Conservation (phyloP, 176 grass and related monocot genomes). For the Miscanthus lutarioriparius region DNA sequence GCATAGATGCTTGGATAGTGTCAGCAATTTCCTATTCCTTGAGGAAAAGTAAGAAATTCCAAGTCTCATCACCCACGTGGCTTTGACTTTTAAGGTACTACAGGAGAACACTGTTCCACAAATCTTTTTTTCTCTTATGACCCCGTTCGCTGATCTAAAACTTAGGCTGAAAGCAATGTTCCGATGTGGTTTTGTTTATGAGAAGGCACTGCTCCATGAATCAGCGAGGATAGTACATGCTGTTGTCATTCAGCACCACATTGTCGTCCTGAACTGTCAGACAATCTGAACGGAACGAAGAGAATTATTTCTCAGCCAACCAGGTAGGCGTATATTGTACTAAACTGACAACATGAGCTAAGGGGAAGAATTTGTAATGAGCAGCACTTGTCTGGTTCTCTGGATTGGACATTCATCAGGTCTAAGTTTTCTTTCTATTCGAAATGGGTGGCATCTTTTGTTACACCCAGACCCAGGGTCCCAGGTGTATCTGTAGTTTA, state of each 20-base stretch:
- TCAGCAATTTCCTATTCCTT: not conserved
- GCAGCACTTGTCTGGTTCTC: not conserved
- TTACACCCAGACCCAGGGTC: slow-evolving; percentile 4
- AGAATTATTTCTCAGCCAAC: not conserved
- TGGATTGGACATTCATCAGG: slow-evolving; percentile 15
- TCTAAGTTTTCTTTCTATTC: not conserved
- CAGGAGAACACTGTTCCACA: slow-evolving; percentile 8
- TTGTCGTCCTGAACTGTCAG: not conserved
- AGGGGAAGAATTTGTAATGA: not conserved
- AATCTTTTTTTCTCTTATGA: not conserved
- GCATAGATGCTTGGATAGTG: not conserved
- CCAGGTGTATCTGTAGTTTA: slow-evolving; percentile 1
- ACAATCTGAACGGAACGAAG: slow-evolving; percentile 25
- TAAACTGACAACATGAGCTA: not conserved
- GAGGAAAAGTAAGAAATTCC: slow-evolving; percentile 27
- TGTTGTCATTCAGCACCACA: slow-evolving; percentile 20
- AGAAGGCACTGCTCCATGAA: not conserved
- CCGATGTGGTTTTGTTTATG: not conserved
- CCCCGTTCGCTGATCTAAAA: too few relatives aligned
- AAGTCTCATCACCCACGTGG: slow-evolving; percentile 39
- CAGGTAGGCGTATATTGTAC: not conserved
- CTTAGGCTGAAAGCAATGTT: too few relatives aligned
- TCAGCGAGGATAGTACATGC: not conserved
- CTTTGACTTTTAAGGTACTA: slow-evolving; percentile 34
- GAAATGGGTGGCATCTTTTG: not conserved